Evolutionary conservation across 495 filamentous ascomycete species (phyloP), one percentile per base, ranked within the genome.

Genomic region (Xylaria venustula): DNA sequence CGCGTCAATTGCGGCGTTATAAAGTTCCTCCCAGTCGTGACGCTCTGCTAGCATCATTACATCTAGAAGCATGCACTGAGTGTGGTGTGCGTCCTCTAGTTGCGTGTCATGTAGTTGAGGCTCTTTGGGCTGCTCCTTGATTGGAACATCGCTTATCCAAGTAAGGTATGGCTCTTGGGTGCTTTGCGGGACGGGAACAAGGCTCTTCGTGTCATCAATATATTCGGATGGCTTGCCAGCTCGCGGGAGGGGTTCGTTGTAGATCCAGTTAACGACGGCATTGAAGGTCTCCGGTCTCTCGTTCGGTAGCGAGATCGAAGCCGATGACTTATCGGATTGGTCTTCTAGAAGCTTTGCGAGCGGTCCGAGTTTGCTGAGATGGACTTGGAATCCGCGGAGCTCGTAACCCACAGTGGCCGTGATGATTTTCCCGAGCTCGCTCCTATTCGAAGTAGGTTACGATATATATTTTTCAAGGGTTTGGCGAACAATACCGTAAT

Each of bases 21-120:
- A 68, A 20, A 68, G 59, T 19, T 20, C 28, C 2, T 42, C 40
- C 66, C 59, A 68, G 6, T 30, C 44, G 25, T 55, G 49, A 1
- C 20, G 54, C 20, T 68, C 66, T 1, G 66, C 66, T 1, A 68
- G 44, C 37, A 65, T 44, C 58, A 56, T 60, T 14, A 68, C 55
- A 19, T 54, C 34, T 45, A 68, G 54, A 12, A 66, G 41, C 12
- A 57, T 36, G 9, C 60, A 49, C 46, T 65, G 58, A 1, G 50
- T 53, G 11, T 26, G 3, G 25, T 58, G 42, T 41, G 45, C 36
- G 3, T 32, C 14, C 15, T 49, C 11, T 0, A 45, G 22, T 34
- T 30, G 34, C 20, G 7, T 0, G 30, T 11, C 11, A 17, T 17
- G 25, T 4, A 1, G 17, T 23, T 12, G 19, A 7, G 9, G 3